Evolutionary conservation across 768 basidiomycete species (phyloP), one percentile per base, ranked within the genome.

Genomic region (Pseudohyphozyma bogoriensis): DNA sequence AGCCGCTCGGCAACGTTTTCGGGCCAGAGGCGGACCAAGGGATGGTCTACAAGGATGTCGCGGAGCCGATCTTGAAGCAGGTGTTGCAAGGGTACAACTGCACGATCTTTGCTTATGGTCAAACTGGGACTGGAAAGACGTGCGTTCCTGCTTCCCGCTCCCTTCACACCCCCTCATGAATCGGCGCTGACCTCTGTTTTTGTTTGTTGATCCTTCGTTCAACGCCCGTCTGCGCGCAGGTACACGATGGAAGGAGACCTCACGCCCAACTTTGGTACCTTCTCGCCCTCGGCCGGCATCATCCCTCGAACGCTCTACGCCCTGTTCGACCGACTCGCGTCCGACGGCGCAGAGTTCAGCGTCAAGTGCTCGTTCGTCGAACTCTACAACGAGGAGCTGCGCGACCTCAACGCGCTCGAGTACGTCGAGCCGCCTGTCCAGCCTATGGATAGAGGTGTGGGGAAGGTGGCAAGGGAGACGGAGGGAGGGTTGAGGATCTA

Each of bases 91-190:
- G 95, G 8, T 99, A 95, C 77, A 97, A 97, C 71, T 97, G 93
- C 39, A 71, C 72, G 0, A 78, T 99, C 26, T 96, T 97, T 74
- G 92, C 92, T 6, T 99, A 99, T 72, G 95, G 95, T 2, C 95
- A 97, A 74, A 97, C 95, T 0, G 95, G 95, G 1, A 96, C 95
- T 0, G 95, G 95, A 26, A 99, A 99, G 77, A 97, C 95, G 89
- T 95, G 72, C 68, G 88, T 77, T 51, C 65, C n/a, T 7, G 5
- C 29, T 39, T 2, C n/a, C 29, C 54, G 18, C n/a, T 50, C 28
- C 3, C 18, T 32, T 6, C 26, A 13, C 5, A 26, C n/a, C n/a
- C n/a, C n/a, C n/a, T n/a, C n/a, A 18, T 16, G 35, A 18, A 45
- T n/a, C n/a, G n/a, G 9, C 22, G 29, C 12, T 32, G 11, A 62